Evolutionary conservation across 31 red algal species (phyloP).

Genomic region (Asparagopsis taxiformis): DNA sequence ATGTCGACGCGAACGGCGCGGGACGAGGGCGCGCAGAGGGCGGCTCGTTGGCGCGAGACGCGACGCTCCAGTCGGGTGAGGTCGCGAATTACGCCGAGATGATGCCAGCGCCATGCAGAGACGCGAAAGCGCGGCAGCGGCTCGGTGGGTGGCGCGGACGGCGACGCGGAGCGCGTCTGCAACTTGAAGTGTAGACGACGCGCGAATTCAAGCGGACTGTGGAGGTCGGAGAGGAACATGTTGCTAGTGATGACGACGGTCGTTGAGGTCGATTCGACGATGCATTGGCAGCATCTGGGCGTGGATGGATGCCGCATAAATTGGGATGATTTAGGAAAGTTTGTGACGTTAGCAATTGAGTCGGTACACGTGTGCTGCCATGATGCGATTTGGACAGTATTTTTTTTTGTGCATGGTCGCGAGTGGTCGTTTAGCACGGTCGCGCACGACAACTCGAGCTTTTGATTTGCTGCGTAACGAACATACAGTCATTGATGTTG

Average conservation of each 20-base stretch:
- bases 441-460: too few species aligned
- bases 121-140: conserved; percentile 34
- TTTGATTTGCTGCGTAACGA: too few species aligned
- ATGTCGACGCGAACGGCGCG: conserved; percentile 20
- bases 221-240: not conserved
- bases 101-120: conserved; percentile 59
- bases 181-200: not conserved
- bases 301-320: not conserved
- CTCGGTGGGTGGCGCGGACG: not conserved
- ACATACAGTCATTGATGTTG: too few species aligned
- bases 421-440: too few species aligned
- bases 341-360: not conserved
- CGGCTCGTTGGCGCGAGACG: not conserved
- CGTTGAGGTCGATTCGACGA: not conserved
- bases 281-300: not conserved
- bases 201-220: not conserved
- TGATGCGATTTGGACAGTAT: too few species aligned
- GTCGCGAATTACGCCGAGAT: conserved; percentile 53
- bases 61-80: conserved; percentile 29
- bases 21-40: conserved; percentile 5
- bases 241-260: too few species aligned
- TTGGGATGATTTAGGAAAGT: not conserved
- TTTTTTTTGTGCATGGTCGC: too few species aligned
- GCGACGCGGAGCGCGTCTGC: not conserved
- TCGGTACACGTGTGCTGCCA: not conserved